These are phyloP conservation scores for Hericium coralloides DNA, from an alignment of 768 basidiomycete species.

Conservation along the genomic window DNA sequence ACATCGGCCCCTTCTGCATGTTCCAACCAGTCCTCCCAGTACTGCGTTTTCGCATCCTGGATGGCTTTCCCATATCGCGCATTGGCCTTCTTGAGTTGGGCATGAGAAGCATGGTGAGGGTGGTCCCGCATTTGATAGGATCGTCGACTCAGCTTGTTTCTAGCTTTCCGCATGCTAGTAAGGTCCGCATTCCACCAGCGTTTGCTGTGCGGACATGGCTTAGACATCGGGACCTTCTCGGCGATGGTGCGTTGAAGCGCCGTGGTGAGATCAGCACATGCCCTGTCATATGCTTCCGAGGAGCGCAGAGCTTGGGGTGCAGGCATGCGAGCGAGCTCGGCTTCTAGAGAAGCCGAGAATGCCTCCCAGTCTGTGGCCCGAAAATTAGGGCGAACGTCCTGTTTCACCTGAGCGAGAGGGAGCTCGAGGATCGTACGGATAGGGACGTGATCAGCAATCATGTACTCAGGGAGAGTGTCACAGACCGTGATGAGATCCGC, in stretches of 20 bases:
- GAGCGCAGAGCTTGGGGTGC: background rate
- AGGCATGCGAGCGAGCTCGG: background rate
- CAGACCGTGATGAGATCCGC: background rate
- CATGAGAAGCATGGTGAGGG: conserved; percentile 2
- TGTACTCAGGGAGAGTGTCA: background rate
- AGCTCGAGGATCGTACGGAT: background rate
- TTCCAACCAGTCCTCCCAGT: conserved; percentile 20
- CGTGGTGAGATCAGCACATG: background rate
- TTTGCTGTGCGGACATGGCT: background rate
- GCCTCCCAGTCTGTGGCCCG: background rate
- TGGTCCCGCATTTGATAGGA: background rate
- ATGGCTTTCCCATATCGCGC: conserved; percentile 13
- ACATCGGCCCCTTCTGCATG: conserved; percentile 5
- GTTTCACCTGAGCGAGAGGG: no score
- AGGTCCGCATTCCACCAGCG: conserved; percentile 6
- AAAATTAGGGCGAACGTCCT: background rate
- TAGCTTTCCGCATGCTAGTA: background rate
- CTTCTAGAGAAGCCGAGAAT: background rate
- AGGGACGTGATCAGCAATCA: background rate
- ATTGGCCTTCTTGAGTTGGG: background rate
- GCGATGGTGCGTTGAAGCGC: background rate
- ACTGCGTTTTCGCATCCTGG: conserved; percentile 12
- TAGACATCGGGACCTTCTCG: background rate
- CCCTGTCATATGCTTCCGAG: background rate
- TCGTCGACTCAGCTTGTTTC: background rate